Percentiles rank a stretch among this genome's conserved stretches.
phyloP scores from a whole-genome alignment of 2,329 filamentous ascomycete species.

The Verticillium tricorpus region DNA sequence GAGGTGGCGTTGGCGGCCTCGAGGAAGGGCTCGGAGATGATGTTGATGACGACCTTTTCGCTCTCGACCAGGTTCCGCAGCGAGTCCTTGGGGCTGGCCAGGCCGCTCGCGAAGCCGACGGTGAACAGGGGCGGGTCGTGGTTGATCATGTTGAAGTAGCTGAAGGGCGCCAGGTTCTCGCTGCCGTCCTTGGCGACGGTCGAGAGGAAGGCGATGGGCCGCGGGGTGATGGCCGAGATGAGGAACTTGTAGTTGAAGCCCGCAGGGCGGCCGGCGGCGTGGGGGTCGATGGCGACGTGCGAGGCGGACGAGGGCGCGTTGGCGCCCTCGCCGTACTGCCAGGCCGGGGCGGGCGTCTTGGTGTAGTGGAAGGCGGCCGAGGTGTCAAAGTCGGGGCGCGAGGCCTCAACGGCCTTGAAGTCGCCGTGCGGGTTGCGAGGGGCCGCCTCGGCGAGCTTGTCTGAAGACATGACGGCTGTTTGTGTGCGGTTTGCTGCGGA shows the following conservation, averaged over 20 bases:
- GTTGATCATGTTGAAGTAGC: slow-evolving; percentile 77
- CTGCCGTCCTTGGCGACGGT: slow-evolving; percentile 55
- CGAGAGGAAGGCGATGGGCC: slow-evolving; percentile 68
- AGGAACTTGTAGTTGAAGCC: slow-evolving; percentile 87
- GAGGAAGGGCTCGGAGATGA: slow-evolving; percentile 77
- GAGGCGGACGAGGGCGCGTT: slow-evolving; percentile 36
- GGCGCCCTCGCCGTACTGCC: slow-evolving; percentile 62
- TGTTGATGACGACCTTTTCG: slow-evolving; percentile 78
- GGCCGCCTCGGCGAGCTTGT: slow-evolving; percentile 1
- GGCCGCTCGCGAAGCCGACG: slow-evolving; percentile 43
- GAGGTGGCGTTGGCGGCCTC: slow-evolving; percentile 83
- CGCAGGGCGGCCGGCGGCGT: slow-evolving; percentile 62
- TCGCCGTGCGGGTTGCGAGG: slow-evolving; percentile 67
- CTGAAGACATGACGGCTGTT: neutral
- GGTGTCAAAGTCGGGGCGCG: slow-evolving; percentile 56
- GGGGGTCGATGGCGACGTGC: slow-evolving; percentile 78
- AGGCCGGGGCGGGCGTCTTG: slow-evolving; percentile 59
- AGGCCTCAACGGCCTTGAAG: slow-evolving; percentile 68
- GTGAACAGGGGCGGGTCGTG: slow-evolving; percentile 85
- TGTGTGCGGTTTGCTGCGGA: neutral
- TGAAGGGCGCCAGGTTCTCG: slow-evolving; percentile 78
- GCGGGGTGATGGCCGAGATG: slow-evolving; percentile 76
- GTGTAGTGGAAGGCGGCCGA: slow-evolving; percentile 47
- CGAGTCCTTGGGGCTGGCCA: slow-evolving; percentile 67
- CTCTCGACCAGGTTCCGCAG: slow-evolving; percentile 68